phyloP scores from a whole-genome alignment of 768 basidiomycete genomes.

The Collybia sordida region DNA sequence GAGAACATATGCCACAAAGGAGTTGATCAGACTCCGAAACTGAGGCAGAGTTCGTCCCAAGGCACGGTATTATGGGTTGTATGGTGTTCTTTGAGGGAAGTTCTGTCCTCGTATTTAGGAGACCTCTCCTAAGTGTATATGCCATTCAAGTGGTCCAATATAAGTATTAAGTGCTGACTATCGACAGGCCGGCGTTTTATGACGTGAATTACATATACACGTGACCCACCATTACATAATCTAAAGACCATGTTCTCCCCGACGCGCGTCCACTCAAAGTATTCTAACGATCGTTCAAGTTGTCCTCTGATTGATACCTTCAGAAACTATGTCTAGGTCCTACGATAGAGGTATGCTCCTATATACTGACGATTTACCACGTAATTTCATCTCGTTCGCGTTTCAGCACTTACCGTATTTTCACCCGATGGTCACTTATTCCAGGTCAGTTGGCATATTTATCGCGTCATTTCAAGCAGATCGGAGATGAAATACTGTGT shows the following conservation, averaged over 20 bases:
- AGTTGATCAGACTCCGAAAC: constrained; percentile 2
- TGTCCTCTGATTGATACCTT: constrained; percentile 12
- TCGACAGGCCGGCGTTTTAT: background rate
- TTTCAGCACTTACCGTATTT: constrained; percentile 90
- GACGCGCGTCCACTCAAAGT: constrained; percentile 46
- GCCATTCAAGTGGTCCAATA: too few species aligned
- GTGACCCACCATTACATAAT: constrained; percentile 16
- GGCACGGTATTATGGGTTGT: too few species aligned
- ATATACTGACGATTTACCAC: background rate
- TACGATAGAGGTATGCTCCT: constrained; percentile 85
- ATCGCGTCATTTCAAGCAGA: constrained; percentile 9
- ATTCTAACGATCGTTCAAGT: constrained; percentile 10
- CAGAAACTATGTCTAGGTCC: constrained; percentile 77
- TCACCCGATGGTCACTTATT: constrained; percentile 99
- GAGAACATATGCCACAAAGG: constrained; percentile 53
- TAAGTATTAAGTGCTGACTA: too few species aligned
- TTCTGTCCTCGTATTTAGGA: too few species aligned
- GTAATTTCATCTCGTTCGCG: background rate
- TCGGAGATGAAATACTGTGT: constrained; percentile 17
- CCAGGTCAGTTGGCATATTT: constrained; percentile 58
- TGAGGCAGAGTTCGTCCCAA: background rate
- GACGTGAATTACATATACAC: background rate
- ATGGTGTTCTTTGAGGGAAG: too few species aligned
- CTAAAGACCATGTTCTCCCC: constrained; percentile 19
- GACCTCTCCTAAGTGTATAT: too few species aligned